Percentiles rank a stretch among this genome's conserved stretches.
phyloP scores from a whole-genome alignment of 2,329 filamentous ascomycete genomes.

The Tricladium varicosporioides region DNA sequence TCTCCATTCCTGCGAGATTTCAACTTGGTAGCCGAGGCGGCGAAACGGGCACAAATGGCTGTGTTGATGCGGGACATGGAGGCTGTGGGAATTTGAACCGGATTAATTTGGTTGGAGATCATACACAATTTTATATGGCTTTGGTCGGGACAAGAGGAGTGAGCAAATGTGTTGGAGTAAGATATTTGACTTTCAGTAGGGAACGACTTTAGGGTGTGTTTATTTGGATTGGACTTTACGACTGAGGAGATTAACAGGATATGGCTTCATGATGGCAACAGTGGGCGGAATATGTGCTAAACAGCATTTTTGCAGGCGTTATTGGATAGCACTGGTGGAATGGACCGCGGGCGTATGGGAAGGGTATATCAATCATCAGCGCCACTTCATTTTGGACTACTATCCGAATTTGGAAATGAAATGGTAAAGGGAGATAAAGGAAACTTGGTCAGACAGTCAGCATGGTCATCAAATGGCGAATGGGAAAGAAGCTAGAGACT shows the following conservation, averaged over 20 bases:
- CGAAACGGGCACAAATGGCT: conserved; percentile 88
- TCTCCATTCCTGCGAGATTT: conserved; percentile 74
- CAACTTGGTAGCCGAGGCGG: conserved; percentile 85
- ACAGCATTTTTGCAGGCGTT: conserved; percentile 11
- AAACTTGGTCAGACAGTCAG: background rate
- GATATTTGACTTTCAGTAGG: conserved; percentile 1
- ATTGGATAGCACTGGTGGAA: background rate
- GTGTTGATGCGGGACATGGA: conserved; percentile 85
- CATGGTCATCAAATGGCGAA: background rate
- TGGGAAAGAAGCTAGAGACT: background rate
- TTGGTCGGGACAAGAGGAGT: background rate
- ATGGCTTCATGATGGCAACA: too few species aligned
- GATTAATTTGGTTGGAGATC: background rate
- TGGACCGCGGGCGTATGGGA: conserved; percentile 1
- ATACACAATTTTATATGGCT: too few species aligned
- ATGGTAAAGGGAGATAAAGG: too few species aligned
- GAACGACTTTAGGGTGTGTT: background rate
- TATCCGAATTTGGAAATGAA: too few species aligned
- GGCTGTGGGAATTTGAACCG: conserved; percentile 34
- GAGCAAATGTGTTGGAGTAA: background rate
- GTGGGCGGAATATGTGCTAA: background rate
- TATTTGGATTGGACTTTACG: background rate
- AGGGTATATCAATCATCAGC: conserved; percentile 11
- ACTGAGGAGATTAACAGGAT: too few species aligned
- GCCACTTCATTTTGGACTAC: conserved; percentile 5